Evolutionary conservation across 179 eudicot genomes (phyloP).

Genomic region (Corrigiola litoralis): DNA sequence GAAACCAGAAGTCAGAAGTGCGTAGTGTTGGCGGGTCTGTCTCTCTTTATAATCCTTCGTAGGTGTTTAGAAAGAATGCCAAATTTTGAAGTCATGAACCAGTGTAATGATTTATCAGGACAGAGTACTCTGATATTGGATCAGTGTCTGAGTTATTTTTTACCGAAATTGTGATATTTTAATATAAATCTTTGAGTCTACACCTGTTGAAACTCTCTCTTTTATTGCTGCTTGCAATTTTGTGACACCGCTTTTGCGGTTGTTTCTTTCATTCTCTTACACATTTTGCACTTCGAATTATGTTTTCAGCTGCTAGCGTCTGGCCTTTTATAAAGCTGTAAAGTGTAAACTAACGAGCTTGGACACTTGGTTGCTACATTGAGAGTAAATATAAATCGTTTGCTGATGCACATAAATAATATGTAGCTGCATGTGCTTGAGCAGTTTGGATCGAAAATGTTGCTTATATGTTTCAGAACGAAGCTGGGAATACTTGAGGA

Average conservation of each 20-base stretch:
- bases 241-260: no score
- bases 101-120: neutral
- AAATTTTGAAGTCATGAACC: conserved; percentile 12
- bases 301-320: no score
- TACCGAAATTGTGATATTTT: no score
- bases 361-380: neutral
- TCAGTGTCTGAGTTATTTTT: neutral
- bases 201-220: no score
- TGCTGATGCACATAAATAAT: neutral
- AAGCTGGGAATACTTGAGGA: neutral
- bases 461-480: neutral
- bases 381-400: neutral
- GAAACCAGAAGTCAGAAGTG: conserved; percentile 34
- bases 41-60: neutral
- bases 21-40: conserved; percentile 6
- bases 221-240: no score
- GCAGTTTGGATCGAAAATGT: neutral
- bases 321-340: conserved; percentile 92
- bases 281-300: no score
- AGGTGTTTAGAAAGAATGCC: neutral
- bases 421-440: neutral
- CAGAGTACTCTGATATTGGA: no score
- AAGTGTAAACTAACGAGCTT: conserved; percentile 37
- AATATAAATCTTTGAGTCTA: no score
- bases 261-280: no score